phyloP scores from a whole-genome alignment of 1,284 basidiomycete genomes.

The Heterobasidion irregulare region DNA sequence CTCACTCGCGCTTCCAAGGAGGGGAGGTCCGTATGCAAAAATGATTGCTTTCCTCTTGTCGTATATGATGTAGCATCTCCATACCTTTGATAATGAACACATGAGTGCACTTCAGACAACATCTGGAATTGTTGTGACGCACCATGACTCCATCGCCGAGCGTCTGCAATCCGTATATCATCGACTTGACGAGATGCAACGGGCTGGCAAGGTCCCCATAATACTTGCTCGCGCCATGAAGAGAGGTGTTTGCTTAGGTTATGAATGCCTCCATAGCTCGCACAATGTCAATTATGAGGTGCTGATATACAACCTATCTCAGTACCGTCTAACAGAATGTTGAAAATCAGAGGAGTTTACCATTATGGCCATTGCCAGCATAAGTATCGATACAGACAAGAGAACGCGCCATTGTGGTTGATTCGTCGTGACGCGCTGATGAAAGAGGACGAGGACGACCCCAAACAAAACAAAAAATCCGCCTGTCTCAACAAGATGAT shows the following conservation, averaged over 20 bases:
- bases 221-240: not conserved
- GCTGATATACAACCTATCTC: not conserved
- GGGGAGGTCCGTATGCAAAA: not conserved
- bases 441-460: not conserved
- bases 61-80: constrained; percentile 1
- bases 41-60: not conserved
- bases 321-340: not conserved
- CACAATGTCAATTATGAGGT: not conserved
- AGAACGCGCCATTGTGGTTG: not conserved
- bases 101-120: not conserved
- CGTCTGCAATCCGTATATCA: not conserved
- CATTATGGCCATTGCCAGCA: not conserved
- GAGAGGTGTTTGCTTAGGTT: not conserved
- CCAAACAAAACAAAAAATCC: not conserved
- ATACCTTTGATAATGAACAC: not conserved
- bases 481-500: not conserved
- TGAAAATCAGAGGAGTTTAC: not conserved
- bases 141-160: constrained; percentile 1
- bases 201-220: not conserved
- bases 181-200: not conserved
- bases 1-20: not conserved
- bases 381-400: not conserved
- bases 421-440: not conserved
- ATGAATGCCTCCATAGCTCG: not conserved
- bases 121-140: not conserved